Base-by-base conservation (phyloP, 2,329 filamentous ascomycete species). In the Claviceps purpurea region DNA sequence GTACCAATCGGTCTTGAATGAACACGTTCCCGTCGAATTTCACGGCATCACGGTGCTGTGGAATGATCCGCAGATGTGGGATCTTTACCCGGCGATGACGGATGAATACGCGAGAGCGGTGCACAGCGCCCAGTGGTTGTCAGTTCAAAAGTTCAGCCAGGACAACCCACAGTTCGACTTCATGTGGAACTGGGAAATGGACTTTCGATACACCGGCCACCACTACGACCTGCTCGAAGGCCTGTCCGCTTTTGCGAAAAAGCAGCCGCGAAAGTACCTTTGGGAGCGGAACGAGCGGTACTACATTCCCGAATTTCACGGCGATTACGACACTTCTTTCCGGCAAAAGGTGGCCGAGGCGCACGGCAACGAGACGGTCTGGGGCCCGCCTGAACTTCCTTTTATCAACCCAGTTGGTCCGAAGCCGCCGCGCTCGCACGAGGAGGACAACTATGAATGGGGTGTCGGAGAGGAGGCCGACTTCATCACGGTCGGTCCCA, bases 101-200 rank as follows among this genome's bases (percentile, higher is more conserved):
- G 81, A 86, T 52, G 77, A 68, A 6, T 67, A 73, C 50, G 72
- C 74, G 52, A 65, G 72, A 55, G 72, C 67, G 50, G 79, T 80
- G n/a, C 77, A 81, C 59, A 73, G 74, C 30, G 73, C 76, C 34
- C 83, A 87, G 60, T 87, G 83, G 73, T 74, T 88, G 58, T 83
- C 84, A 5, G 74, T 89, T 2, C 86, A 89, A 62, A 84, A 83
- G 67, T 89, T 90, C 62, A 79, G 79, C 54, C 76, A 85, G 60
- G 83, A 85, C 49, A 83, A 89, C 60, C 85, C 85, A 0, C 81
- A 91, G 60, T 93, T 87, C 57, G 85, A 90, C 58, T 89, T 79
- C 60, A 75, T 89, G 58, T 93, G 87, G 86, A 90, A 91, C 64
- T 90, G 86, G 87, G 88, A 93, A 63, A 86, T 89, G 68, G 87